phyloP scores from a whole-genome alignment of 2,329 filamentous ascomycete species.

The Huntiella savannae region DNA sequence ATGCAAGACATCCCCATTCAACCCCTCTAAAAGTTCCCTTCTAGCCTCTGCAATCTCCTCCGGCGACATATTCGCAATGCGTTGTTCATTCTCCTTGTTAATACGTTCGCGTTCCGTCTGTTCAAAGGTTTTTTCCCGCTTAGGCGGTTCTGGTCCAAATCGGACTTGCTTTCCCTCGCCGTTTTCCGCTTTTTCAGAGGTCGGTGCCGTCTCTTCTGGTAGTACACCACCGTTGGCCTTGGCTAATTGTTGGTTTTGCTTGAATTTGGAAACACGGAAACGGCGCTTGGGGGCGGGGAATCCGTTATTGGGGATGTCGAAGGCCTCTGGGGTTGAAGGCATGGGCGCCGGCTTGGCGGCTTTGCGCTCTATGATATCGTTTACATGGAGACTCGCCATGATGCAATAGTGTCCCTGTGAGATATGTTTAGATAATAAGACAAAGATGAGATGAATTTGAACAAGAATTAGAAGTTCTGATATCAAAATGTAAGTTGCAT shows the following conservation, averaged over 20 bases:
- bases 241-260: conserved; percentile 36
- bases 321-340: conserved; percentile 43
- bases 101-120: conserved; percentile 51
- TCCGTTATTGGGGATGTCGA: conserved; percentile 36
- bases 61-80: conserved; percentile 58
- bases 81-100: conserved; percentile 60
- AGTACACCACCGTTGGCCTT: conserved; percentile 4
- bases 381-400: conserved; percentile 33
- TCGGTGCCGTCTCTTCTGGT: conserved; percentile 1
- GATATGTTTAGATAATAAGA: not conserved
- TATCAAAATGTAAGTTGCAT: no score
- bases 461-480: no score
- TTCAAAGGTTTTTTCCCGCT: conserved; percentile 14
- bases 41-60: conserved; percentile 67
- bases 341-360: conserved; percentile 23
- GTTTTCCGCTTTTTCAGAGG: not conserved
- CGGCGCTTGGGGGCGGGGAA: conserved; percentile 84
- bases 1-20: conserved; percentile 60
- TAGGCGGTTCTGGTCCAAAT: conserved; percentile 11
- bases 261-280: conserved; percentile 56
- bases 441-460: not conserved
- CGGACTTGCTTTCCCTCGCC: conserved; percentile 9
- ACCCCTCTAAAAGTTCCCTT: conserved; percentile 56
- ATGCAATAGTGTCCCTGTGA: not conserved
- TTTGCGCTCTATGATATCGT: conserved; percentile 64